These are phyloP conservation scores for Sclerotinia spermophila DNA, from an alignment of 2,329 filamentous ascomycete genomes.

Conservation along the genomic window DNA sequence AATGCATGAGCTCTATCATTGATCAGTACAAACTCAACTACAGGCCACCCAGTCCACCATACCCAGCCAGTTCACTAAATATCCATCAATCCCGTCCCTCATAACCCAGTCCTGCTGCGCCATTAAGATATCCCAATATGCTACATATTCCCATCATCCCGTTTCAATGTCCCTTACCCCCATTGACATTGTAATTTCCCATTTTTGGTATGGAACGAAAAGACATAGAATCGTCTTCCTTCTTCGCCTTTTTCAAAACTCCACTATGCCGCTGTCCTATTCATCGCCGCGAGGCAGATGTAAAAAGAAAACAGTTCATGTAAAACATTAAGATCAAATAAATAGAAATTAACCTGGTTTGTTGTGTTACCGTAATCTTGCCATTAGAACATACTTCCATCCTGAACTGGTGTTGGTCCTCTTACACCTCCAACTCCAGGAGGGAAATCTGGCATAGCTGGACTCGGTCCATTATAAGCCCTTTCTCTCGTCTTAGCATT, in stretches of 20 bases:
- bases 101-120: slow-evolving; percentile 32
- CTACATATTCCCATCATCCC: slow-evolving; percentile 11
- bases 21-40: not conserved
- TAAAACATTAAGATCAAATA: slow-evolving; percentile 32
- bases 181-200: slow-evolving; percentile 8
- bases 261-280: slow-evolving; percentile 28
- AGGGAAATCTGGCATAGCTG: slow-evolving; percentile 31
- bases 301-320: slow-evolving; percentile 28
- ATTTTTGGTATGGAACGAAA: slow-evolving; percentile 3
- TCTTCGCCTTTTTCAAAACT: slow-evolving; percentile 22
- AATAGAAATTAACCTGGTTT: slow-evolving; percentile 22
- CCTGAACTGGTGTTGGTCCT: slow-evolving; percentile 5
- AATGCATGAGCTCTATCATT: slow-evolving; percentile 14
- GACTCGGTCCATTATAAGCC: slow-evolving; percentile 30
- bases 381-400: slow-evolving; percentile 36
- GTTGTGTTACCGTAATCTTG: not conserved
- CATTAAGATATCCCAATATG: slow-evolving; percentile 23
- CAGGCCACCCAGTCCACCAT: not conserved
- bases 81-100: not conserved
- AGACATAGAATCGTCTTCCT: not conserved
- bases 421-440: slow-evolving; percentile 4
- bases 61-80: not conserved
- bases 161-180: not conserved
- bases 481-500: slow-evolving; percentile 32
- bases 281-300: slow-evolving; percentile 25